Evolutionary conservation across 176 grass and related monocot genomes (phyloP).

Genomic region (Phragmites australis): DNA sequence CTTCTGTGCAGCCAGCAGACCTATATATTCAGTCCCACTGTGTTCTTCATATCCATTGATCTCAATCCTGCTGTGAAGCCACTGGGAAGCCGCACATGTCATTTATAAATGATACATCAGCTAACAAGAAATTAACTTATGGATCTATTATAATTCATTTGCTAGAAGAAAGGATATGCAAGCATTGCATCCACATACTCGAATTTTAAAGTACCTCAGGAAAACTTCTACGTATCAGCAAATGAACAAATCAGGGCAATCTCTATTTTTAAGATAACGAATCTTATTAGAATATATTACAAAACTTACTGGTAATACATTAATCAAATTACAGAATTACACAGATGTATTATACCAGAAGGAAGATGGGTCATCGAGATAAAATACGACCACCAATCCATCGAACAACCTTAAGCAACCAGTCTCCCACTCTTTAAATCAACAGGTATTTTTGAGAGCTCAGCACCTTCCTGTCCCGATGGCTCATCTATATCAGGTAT

Average conservation of each 20-base stretch:
- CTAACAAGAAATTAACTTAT: neutral
- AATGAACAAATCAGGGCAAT: neutral
- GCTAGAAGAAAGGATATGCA: neutral
- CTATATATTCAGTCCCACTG: conserved; percentile 82
- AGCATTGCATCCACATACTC: neutral
- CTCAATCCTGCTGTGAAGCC: conserved; percentile 94
- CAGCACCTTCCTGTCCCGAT: conserved; percentile 56
- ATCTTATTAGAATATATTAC: conserved; percentile 4
- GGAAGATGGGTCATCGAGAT: conserved; percentile 89
- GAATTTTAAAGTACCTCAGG: neutral
- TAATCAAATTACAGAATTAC: neutral
- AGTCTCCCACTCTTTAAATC: conserved; percentile 87
- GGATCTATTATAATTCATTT: conserved; percentile 15
- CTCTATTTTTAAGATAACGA: neutral
- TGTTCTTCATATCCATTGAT: conserved; percentile 95
- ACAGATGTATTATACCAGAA: conserved; percentile 59
- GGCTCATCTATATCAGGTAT: conserved; percentile 68
- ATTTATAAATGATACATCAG: conserved; percentile 8
- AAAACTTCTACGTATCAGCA: neutral
- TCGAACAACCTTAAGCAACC: conserved; percentile 81
- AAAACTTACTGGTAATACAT: neutral
- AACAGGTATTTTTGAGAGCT: conserved; percentile 84
- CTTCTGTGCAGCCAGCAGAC: conserved; percentile 95
- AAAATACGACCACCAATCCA: conserved; percentile 95
- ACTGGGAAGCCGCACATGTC: conserved; percentile 68